Base-by-base conservation (phyloP, 2,329 filamentous ascomycete species). In the Juglanconis sp. region DNA sequence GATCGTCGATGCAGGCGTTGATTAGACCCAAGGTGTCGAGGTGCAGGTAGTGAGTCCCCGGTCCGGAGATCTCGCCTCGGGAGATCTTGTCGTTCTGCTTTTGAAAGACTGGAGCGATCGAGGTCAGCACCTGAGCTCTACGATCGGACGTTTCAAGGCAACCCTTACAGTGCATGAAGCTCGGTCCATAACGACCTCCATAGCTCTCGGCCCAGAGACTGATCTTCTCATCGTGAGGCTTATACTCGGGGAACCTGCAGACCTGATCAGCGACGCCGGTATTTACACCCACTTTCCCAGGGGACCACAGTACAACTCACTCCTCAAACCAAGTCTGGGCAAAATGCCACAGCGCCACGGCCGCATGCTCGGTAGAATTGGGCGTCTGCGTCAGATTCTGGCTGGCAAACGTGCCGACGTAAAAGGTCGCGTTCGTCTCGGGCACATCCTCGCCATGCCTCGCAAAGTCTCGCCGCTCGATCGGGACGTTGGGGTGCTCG, bases 291-390 rank as follows among this genome's bases (percentile, higher is more conserved):
- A 36, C 31, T 10, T 3, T 1, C 4, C 5, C 4, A 15, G 2
- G 30, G 2, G 17, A 11, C 11, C 11, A 17, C 42, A 10, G 30
- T 4, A 31, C 15, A 10, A 58, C 62, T 55, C 50, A 65, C 66
- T 84, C 81, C 44, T 80, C 72, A 59, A 83, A 82, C 79, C 81
- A 85, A 0, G 76, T 76, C 67, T 85, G 82, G 0, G 79, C 74
- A 66, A 85, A 85, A 64, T 81, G 76, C 81, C 82, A 85, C 3
- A 85, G 68, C 3, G 80, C 76, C 56, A 76, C 74, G 13, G 81
- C 81, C 8, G 80, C 79, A 63, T 81, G 81, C 42, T 74, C 71
- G 0, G 80, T 82, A 9, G 74, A 77, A 42, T 79, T 79, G 0
- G 79, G 75, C 5, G 78, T 77, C 2, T 72, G 67, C 3, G 75